Conservation (phyloP, 805 yeast genomes). For the Myxozyma lipomycoides region DNA sequence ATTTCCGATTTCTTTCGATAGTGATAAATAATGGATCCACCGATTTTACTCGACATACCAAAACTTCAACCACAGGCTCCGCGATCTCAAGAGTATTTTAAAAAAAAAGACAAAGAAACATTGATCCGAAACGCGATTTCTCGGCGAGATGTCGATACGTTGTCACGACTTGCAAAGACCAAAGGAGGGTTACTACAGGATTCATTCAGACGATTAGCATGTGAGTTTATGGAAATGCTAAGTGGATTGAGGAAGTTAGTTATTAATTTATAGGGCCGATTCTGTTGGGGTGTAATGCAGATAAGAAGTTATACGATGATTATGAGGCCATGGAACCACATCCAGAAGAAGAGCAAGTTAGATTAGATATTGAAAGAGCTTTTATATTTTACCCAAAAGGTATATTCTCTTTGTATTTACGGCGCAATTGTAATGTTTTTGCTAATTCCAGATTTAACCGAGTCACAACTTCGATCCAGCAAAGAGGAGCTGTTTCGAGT, state of each 20-base stretch:
- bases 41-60: constrained; percentile 5
- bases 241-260: neutral
- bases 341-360: constrained; percentile 73
- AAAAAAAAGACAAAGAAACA: constrained; percentile 11
- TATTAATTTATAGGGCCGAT: constrained; percentile 14
- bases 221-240: constrained; percentile 1
- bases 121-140: constrained; percentile 13
- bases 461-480: constrained; percentile 33
- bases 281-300: constrained; percentile 21
- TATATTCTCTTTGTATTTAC: neutral
- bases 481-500: constrained; percentile 43
- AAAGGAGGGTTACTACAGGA: constrained; percentile 21
- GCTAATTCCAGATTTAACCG: constrained; percentile 2
- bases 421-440: neutral
- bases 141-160: constrained; percentile 7
- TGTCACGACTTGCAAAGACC: constrained; percentile 17
- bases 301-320: constrained; percentile 10
- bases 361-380: constrained; percentile 72
- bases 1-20: too few relatives aligned
- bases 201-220: constrained; percentile 14
- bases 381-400: constrained; percentile 45
- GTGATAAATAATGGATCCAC: constrained; percentile 11
- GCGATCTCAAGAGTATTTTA: neutral
- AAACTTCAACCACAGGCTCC: constrained; percentile 1
- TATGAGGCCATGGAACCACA: constrained; percentile 47